These are phyloP conservation scores for Tagetes patula DNA, from an alignment of 129 eudicot genomes.

Conservation along the genomic window DNA sequence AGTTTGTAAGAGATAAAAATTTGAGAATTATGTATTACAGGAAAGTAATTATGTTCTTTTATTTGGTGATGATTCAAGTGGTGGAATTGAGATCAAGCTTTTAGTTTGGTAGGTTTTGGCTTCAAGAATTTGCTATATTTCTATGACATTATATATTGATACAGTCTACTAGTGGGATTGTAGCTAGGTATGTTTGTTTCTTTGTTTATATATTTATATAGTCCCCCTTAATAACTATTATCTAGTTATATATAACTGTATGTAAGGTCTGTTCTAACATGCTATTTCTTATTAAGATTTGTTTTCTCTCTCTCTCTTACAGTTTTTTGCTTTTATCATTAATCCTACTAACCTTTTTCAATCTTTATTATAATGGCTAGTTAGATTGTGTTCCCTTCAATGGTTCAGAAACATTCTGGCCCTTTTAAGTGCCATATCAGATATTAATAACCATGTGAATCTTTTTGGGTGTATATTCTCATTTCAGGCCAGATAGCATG, in stretches of 20 bases:
- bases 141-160: slow-evolving; percentile 2
- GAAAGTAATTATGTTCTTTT: slow-evolving; percentile 5
- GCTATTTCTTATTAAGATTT: neutral
- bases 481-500: slow-evolving; percentile 55
- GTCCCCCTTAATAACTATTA: neutral
- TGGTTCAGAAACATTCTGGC: neutral
- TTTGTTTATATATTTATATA: no score
- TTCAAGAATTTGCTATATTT: slow-evolving; percentile 18
- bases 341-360: slow-evolving; percentile 1
- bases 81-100: neutral
- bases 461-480: slow-evolving; percentile 21
- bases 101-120: slow-evolving; percentile 20
- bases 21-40: neutral
- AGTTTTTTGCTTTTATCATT: slow-evolving; percentile 4
- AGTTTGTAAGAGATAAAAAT: neutral
- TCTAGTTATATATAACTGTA: neutral
- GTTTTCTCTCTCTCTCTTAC: neutral
- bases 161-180: neutral
- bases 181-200: neutral
- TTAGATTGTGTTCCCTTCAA: neutral
- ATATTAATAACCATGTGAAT: slow-evolving; percentile 15
- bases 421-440: neutral
- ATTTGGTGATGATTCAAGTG: neutral
- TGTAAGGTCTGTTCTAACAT: neutral
- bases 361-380: slow-evolving; percentile 2